These are phyloP conservation scores for Fusarium illudens DNA, from an alignment of 2,329 filamentous ascomycete species.

Conservation along the genomic window DNA sequence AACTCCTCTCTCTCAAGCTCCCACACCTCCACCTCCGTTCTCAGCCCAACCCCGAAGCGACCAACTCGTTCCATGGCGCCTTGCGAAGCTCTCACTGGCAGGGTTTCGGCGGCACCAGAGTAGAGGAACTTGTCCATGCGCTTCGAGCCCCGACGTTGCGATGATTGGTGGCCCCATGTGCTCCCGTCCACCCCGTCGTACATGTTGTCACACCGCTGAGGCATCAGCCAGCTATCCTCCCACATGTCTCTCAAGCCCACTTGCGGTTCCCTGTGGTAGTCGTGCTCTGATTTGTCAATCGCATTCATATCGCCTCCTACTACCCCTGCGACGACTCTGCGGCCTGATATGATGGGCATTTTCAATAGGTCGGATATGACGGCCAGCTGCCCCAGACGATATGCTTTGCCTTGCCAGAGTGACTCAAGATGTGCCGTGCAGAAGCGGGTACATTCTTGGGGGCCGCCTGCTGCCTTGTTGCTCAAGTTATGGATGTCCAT, in stretches of 20 bases:
- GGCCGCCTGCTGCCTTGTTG: neutral
- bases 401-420: neutral
- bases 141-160: neutral
- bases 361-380: slow-evolving; percentile 9
- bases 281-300: neutral
- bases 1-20: slow-evolving; percentile 2
- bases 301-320: slow-evolving; percentile 22
- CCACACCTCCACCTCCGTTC: neutral
- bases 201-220: too few species aligned
- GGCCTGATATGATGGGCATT: neutral
- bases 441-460: neutral
- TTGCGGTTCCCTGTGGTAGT: neutral
- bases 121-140: slow-evolving; percentile 17
- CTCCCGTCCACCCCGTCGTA: neutral
- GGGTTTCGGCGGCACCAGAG: neutral
- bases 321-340: neutral
- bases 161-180: neutral
- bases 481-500: neutral
- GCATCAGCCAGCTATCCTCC: neutral
- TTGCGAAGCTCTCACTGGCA: neutral
- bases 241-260: slow-evolving; percentile 1
- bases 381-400: neutral
- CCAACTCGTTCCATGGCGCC: neutral
- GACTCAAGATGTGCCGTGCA: slow-evolving; percentile 19
- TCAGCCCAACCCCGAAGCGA: neutral